These are phyloP conservation scores for Erythrophleum fordii DNA, from an alignment of 306 rosid species.

Conservation along the genomic window DNA sequence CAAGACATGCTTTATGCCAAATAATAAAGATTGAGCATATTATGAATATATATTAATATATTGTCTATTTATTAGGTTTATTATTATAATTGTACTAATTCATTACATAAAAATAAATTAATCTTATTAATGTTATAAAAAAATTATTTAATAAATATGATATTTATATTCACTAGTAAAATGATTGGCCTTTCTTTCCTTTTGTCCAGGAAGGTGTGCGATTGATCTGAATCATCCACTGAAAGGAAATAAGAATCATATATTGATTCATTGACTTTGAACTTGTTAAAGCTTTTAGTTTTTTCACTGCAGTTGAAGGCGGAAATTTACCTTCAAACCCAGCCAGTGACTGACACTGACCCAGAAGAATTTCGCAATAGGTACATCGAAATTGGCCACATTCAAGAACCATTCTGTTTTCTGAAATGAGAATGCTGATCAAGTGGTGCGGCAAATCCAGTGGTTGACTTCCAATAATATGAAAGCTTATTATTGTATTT, in stretches of 20 bases:
- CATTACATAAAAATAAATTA: no score
- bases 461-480: background rate
- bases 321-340: background rate
- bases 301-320: background rate
- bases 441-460: background rate
- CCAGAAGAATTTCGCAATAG: background rate
- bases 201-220: background rate
- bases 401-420: background rate
- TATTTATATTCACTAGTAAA: no score
- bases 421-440: background rate
- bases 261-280: no score
- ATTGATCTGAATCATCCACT: no score
- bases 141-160: no score
- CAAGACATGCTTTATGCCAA: no score
- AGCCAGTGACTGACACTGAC: background rate
- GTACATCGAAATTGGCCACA: background rate
- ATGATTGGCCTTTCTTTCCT: background rate
- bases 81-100: no score
- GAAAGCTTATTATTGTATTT: constrained; percentile 9
- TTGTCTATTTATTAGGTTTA: no score
- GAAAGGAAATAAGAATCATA: no score
- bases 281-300: background rate
- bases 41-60: no score
- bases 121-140: no score
- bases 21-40: no score